Base-by-base conservation (phyloP, 345 rosid genomes). In the Corchorus olitorius region DNA sequence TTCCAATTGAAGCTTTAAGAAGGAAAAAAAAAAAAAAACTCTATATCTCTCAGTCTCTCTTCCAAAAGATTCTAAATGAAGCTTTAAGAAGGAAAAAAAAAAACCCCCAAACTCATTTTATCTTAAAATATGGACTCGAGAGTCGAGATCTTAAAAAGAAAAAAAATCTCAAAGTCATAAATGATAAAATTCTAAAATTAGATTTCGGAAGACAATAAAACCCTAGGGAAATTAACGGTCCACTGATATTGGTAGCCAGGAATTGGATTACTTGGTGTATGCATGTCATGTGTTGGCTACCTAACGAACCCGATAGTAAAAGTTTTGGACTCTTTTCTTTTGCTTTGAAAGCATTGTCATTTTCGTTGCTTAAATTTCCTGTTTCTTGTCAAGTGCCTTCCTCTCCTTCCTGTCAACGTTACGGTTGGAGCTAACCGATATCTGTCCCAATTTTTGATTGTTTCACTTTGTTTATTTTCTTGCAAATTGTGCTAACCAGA, bases 291-390 rank as follows among this genome's bases (percentile, higher is more conserved):
- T 15, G 64, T 6, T 22, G 27, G 37, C 39, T 33, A 61, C 43
- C 65, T 34, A 61, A 33, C 65, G 43, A 61, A 33, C 43, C n/a
- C n/a, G 41, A 61, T 61, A 1, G 65, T 3, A 27, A 8, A 27
- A 60, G 5, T 5, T 58, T 61, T 61, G 65, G 43, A 61, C n/a
- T 61, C 43, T 5, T 45, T 60, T 14, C 17, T 8, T 61, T 33
- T 33, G n/a, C 4, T 61, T 33, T 33, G 64, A 59, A 59, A 39
- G 64, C 37, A 27, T 27, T 22, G 64, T 59, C 64, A 27, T 33
- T 61, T 61, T 61, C 65, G 65, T 61, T 34, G 17, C 65, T 33
- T 61, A 33, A 61, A 61, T 61, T 33, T 61, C 14, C 34, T 61
- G 65, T 37, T 61, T 60, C 48, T 14, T 34, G 41, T 61, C 43